Conservation (phyloP, 306 rosid species). For the Morella rubra region DNA sequence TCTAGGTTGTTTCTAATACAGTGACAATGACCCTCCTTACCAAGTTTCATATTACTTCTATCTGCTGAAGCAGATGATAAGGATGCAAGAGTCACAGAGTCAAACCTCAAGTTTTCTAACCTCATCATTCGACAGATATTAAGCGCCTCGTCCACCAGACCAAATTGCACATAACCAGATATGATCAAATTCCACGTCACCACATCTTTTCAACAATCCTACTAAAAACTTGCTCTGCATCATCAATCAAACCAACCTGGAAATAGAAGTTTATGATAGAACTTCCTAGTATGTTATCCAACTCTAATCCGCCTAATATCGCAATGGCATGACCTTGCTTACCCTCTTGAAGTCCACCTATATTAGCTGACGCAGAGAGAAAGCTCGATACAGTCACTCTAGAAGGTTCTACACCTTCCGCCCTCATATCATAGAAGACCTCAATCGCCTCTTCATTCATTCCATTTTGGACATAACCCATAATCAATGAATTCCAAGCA, state of each 20-base stretch:
- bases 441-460: conserved; percentile 55
- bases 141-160: conserved; percentile 57
- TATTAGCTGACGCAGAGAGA: conserved; percentile 68
- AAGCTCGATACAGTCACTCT: conserved; percentile 63
- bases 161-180: conserved; percentile 58
- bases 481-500: conserved; percentile 80
- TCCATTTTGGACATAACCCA: conserved; percentile 57
- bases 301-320: conserved; percentile 51
- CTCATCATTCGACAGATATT: conserved; percentile 53
- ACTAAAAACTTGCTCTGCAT: conserved; percentile 57
- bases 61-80: conserved; percentile 62
- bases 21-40: conserved; percentile 64
- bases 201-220: conserved; percentile 52
- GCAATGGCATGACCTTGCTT: conserved; percentile 75
- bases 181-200: conserved; percentile 82
- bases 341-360: conserved; percentile 54
- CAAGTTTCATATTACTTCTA: conserved; percentile 46
- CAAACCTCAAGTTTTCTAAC: conserved; percentile 58
- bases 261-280: conserved; percentile 72
- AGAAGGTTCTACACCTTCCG: conserved; percentile 48
- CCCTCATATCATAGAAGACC: conserved; percentile 54
- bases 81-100: conserved; percentile 66
- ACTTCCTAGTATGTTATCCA: conserved; percentile 63
- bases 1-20: conserved; percentile 67
- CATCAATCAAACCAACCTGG: conserved; percentile 72